Evolutionary conservation across 2,329 filamentous ascomycete species (phyloP).

Genomic region (Nigrospora sphaerica): DNA sequence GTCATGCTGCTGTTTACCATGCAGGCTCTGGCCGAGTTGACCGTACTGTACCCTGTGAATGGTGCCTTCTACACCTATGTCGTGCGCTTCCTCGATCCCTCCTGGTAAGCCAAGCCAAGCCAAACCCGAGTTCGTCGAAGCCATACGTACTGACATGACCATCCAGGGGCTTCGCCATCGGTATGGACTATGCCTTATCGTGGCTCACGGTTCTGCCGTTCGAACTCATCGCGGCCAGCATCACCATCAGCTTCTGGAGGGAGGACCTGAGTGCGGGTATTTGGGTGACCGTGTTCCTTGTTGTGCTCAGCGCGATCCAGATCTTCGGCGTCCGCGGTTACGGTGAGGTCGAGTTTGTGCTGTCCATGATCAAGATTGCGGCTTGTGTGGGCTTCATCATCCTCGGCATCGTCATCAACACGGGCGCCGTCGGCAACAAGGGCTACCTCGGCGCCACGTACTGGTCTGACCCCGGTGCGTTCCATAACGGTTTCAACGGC

Average conservation of each 20-base stretch:
- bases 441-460: conserved; percentile 55
- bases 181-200: conserved; percentile 44
- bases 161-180: conserved; percentile 41
- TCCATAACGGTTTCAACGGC: conserved; percentile 42
- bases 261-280: conserved; percentile 41
- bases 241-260: conserved; percentile 48
- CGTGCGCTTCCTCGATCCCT: conserved; percentile 53
- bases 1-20: conserved; percentile 52
- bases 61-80: conserved; percentile 58
- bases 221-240: conserved; percentile 45
- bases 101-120: conserved; percentile 29
- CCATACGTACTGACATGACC: not conserved
- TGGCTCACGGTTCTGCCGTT: conserved; percentile 45
- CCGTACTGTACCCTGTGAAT: conserved; percentile 52
- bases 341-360: conserved; percentile 51
- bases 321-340: conserved; percentile 52
- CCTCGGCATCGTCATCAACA: conserved; percentile 52
- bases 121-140: not conserved
- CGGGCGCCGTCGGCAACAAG: conserved; percentile 46
- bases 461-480: conserved; percentile 52
- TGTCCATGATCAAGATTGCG: conserved; percentile 49
- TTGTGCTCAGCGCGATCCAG: conserved; percentile 42
- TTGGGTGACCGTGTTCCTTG: conserved; percentile 50
- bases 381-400: conserved; percentile 59
- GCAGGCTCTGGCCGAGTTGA: conserved; percentile 53